Base-by-base conservation (phyloP, 2,329 filamentous ascomycete species). In the Lasiodiplodia theobromae region DNA sequence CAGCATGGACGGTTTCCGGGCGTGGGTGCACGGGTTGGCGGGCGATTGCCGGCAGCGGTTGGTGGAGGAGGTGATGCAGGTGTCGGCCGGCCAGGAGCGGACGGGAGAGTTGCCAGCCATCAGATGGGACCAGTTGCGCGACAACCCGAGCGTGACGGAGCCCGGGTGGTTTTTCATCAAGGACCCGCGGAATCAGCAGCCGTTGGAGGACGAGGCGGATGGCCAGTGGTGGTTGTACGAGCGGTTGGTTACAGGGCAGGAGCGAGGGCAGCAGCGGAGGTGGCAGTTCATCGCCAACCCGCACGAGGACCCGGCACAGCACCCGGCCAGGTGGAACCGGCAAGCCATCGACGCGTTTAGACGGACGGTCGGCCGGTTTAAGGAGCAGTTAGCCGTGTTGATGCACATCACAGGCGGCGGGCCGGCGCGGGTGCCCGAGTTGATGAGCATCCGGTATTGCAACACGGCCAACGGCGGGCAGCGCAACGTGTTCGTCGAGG, bases 401-500 rank as follows among this genome's bases (percentile, higher is more conserved):
- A 69, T 73, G 47, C 68, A 74, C 44, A 68, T 73, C 18, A 68
- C 49, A 18, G 72, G 66, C 21, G 70, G 73, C 14, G 51, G 70
- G 64, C 74, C 65, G 21, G 71, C 47, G 11, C 57, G 73, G 67
- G 69, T 56, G 6, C 66, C 69, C 2, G 72, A 75, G 69, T 34
- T 74, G 4, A 49, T 73, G 12, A 74, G 69, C 51, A 63, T 74
- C 18, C 64, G 58, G 47, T 68, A 75, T 49, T 69, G 66, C 7
- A 75, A 74, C 63, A 72, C 67, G 7, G 66, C 49, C 10, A 62
- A 71, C 47, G 68, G 66, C 4, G 47, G 51, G 12, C 56, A 58
- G 21, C 66, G 70, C 31, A 69, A 71, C 44, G 51, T 75, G 51
- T 75, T 76, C 63, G 68, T 74, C 47, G 66, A 75, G 67, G 67